Conservation (phyloP, 768 basidiomycete species). For the Wakefieldia striispora region DNA sequence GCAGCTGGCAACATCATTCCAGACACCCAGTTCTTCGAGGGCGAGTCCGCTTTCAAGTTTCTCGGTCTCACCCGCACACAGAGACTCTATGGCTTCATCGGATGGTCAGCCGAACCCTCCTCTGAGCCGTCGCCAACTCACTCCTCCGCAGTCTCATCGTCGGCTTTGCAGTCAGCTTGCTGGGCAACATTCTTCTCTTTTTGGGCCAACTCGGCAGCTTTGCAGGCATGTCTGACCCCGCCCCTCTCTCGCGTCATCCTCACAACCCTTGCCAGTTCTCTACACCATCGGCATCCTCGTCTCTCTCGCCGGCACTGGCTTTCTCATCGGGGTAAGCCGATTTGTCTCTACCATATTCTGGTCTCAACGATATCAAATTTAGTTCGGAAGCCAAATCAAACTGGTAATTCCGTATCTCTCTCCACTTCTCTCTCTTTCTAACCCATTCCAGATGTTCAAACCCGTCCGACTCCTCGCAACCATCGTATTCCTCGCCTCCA, state of each 20-base stretch:
- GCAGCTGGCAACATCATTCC: constrained; percentile 59
- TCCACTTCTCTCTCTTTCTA: background rate
- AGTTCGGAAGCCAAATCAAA: constrained; percentile 82
- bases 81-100: constrained; percentile 81
- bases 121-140: background rate
- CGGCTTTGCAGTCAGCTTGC: constrained; percentile 77
- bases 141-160: constrained; percentile 52
- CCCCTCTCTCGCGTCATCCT: background rate
- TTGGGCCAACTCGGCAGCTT: constrained; percentile 67
- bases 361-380: constrained; percentile 6
- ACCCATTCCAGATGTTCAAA: constrained; percentile 79
- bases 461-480: constrained; percentile 84
- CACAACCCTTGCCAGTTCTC: constrained; percentile 50
- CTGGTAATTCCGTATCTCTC: constrained; percentile 46
- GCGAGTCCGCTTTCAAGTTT: constrained; percentile 82
- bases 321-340: constrained; percentile 80
- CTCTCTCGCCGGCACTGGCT: constrained; percentile 84
- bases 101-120: constrained; percentile 53
- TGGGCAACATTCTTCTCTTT: constrained; percentile 78
- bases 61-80: constrained; percentile 77
- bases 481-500: constrained; percentile 71
- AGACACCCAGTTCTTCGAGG: constrained; percentile 83
- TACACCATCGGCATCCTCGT: constrained; percentile 81
- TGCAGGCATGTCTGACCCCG: constrained; percentile 52
- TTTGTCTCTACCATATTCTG: background rate